Evolutionary conservation across 441 rosid species (phyloP), one percentile per base, ranked within the genome.

Genomic region (Jatropha multifida): DNA sequence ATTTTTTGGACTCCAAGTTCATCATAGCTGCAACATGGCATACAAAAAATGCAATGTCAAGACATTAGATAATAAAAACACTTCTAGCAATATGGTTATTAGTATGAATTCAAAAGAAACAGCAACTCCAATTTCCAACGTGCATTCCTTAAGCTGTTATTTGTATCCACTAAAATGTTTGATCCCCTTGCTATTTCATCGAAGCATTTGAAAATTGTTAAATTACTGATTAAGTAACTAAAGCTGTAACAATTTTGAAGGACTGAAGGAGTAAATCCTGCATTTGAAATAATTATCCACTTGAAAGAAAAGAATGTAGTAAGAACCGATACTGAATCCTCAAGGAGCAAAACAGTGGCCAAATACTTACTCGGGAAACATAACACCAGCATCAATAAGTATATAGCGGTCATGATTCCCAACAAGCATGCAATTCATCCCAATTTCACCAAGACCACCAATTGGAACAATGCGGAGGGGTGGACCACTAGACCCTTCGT

Each of bases 401-500:
- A 95, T 92, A 83, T 95, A 95, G 46, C 98, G 94, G 81, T 95
- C 99, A 74, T 82, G 85, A 79, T 95, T 86, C 68, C 99, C 99
- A 72, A 95, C 99, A 80, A 95, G 98, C 99, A 95, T 95, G 83
- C 99, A 95, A 74, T 95, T 95, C 99, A 95, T 95, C 75, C 99
- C 99, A 76, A 93, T 95, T 86, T 93, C 99, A 73, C 99, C 99
- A 66, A 95, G 87, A 11, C 99, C 99, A 41, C 99, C 99, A 63
- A 95, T 93, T 10, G 99, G 99, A 83, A 95, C 90, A 59, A 93
- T 83, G 66, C 99, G 98, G 37, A 95, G 90, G 3, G 99, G 99
- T 7, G 99, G 99, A 8, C 99, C 99, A 77, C 77, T 81, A 49
- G 89, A 76, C 17, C 99, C 99, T 86, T 95, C 97, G 78, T 95